Evolutionary conservation across 345 rosid species (phyloP).

Genomic region (Hibiscus tridactylites): DNA sequence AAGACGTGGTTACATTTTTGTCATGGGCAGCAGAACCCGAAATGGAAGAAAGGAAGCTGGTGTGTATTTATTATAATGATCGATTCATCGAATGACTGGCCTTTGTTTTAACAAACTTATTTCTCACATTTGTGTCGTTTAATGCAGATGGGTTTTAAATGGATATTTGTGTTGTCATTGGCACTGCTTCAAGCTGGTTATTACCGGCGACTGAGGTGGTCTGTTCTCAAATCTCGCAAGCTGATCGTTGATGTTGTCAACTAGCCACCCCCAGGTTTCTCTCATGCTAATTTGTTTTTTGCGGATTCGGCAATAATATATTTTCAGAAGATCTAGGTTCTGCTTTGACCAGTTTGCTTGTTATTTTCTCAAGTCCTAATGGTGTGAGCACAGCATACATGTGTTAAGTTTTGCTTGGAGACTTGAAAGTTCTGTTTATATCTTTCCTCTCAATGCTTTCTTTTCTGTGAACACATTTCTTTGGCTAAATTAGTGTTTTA

Average conservation of each 20-base stretch:
- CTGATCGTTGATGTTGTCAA: conserved; percentile 85
- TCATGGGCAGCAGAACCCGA: conserved; percentile 99
- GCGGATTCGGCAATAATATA: conserved; percentile 23
- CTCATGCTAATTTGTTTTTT: conserved; percentile 8
- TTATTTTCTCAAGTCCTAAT: no score
- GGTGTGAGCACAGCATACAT: no score
- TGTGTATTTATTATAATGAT: no score
- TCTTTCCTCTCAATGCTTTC: no score
- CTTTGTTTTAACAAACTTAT: neutral
- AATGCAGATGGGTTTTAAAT: conserved; percentile 97
- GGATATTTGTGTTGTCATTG: conserved; percentile 88
- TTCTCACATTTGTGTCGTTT: conserved; percentile 4
- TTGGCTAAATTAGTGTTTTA: no score
- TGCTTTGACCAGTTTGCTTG: no score
- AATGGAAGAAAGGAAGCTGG: conserved; percentile 95
- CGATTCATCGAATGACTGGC: no score
- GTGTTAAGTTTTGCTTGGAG: no score
- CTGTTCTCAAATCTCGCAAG: conserved; percentile 79
- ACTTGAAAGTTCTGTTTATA: no score
- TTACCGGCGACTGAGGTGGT: conserved; percentile 90
- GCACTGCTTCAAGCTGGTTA: conserved; percentile 93
- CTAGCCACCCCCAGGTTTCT: conserved; percentile 27
- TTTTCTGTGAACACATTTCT: no score
- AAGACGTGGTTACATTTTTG: conserved; percentile 85
- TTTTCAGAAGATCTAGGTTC: no score